Evolutionary conservation across 495 filamentous ascomycete genomes (phyloP).

Genomic region (Daldinia concentrica): DNA sequence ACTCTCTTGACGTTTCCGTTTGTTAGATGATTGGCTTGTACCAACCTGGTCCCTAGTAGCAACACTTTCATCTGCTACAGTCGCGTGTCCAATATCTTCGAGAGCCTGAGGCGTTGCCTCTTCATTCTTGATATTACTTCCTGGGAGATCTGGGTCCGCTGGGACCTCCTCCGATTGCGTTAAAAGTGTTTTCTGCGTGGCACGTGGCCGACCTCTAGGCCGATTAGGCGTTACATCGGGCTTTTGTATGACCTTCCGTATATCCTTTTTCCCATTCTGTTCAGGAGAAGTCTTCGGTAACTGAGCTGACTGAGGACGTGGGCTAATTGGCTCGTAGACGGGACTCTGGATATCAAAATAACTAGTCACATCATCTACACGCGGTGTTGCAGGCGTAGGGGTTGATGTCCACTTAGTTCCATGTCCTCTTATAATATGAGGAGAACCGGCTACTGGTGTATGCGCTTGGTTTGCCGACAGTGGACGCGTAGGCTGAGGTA

Average conservation of each 20-base stretch:
- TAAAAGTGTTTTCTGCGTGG: conserved; percentile 48
- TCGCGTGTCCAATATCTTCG: conserved; percentile 59
- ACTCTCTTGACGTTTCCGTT: conserved; percentile 59
- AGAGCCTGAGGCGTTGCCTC: conserved; percentile 66
- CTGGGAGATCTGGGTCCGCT: conserved; percentile 56
- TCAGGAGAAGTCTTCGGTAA: conserved; percentile 43
- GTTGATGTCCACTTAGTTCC: conserved; percentile 60
- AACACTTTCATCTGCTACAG: conserved; percentile 55
- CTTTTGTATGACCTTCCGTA: conserved; percentile 37
- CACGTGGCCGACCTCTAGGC: conserved; percentile 47
- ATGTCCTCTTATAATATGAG: conserved; percentile 49
- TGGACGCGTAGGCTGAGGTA: conserved; percentile 29
- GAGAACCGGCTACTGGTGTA: conserved; percentile 30
- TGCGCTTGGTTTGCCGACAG: conserved; percentile 30
- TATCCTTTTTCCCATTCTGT: conserved; percentile 43
- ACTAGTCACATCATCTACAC: conserved; percentile 36
- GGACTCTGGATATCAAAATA: conserved; percentile 53
- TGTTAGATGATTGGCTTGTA: conserved; percentile 40
- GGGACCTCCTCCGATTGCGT: conserved; percentile 65
- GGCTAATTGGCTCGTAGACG: conserved; percentile 58
- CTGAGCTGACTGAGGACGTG: conserved; percentile 50
- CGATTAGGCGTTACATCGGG: conserved; percentile 41
- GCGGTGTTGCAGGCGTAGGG: conserved; percentile 59
- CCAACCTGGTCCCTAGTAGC: conserved; percentile 36
- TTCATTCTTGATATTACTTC: conserved; percentile 72